Evolutionary conservation across 768 basidiomycete genomes (phyloP), one percentile per base, ranked within the genome.

Genomic region (Scleroderma citrinum): DNA sequence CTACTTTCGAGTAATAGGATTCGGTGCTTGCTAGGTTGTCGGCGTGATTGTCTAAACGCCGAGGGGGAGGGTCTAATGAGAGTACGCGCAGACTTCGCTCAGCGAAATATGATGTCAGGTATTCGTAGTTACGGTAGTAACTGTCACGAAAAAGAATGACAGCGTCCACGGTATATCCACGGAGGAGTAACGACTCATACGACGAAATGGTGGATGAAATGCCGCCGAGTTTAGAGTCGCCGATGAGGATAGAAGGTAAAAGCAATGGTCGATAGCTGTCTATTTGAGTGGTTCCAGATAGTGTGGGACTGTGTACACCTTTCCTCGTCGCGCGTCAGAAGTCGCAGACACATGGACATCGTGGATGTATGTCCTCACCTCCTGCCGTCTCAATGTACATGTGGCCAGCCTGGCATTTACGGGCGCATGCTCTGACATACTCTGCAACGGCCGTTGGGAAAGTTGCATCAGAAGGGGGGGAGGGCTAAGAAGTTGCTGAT

Each of bases 361-460:
- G 52, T 54, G 45, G 45, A 41, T 43, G 47, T 46, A 50, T 46
- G 57, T 56, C n/a, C 81, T 74, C 66, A 92, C 94, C 95, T 80
- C 95, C 95, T 13, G 94, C 95, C 8, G 95, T 94, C 68, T 98
- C 95, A 40, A 97, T 70, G 59, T 86, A 97, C 74, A 93, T 77
- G 58, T 85, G 79, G 3, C 76, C 72, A 12, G 56, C 58, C 10
- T 58, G 57, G 3, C 49, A 55, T 19, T 58, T 44, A 31, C 26
- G 53, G 1, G 83, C 82, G 58, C 79, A 79, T 21, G 66, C 52
- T 30, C 74, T 72, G n/a, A 90, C 78, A 56, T 87, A 77, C 32
- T 69, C 68, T 3, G 83, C 75, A 23, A 95, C 71, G 2, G 85
- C 73, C 42, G 76, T 75, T 24, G 87, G 71, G 36, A 93, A 76